phyloP scores from a whole-genome alignment of 352 stramenopile genomes.

The Pseudoperonospora humuli region DNA sequence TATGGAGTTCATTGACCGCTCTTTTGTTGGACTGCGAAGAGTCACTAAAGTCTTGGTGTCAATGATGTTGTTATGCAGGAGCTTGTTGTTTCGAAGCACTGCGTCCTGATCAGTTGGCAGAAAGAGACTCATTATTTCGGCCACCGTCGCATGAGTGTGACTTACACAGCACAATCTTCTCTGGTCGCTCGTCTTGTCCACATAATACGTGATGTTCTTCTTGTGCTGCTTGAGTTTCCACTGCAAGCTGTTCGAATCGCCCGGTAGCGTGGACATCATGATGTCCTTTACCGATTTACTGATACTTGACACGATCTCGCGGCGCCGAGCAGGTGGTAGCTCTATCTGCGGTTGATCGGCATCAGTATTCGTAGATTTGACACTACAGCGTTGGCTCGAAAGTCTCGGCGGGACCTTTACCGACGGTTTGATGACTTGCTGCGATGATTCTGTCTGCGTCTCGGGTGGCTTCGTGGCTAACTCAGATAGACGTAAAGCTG shows the following conservation, averaged over 20 bases:
- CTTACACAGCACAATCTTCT: conserved; percentile 42
- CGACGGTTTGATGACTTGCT: conserved; percentile 1
- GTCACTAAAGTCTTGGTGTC: conserved; percentile 30
- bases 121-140: conserved; percentile 41
- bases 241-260: conserved; percentile 15
- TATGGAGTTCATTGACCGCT: conserved; percentile 23
- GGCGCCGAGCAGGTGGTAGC: conserved; percentile 4
- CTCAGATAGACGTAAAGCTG: conserved; percentile 2
- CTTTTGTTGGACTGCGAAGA: conserved; percentile 19
- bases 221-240: conserved; percentile 35
- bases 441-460: neutral
- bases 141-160: conserved; percentile 26
- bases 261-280: conserved; percentile 35
- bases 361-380: neutral
- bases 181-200: conserved; percentile 34
- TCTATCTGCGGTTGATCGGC: neutral
- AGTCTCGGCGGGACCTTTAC: conserved; percentile 6
- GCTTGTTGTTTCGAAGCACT: conserved; percentile 31
- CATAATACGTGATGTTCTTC: conserved; percentile 34
- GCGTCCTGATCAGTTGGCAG: conserved; percentile 28
- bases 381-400: neutral
- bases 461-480: neutral
- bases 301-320: conserved; percentile 12
- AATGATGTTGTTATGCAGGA: conserved; percentile 42
- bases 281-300: conserved; percentile 20